phyloP scores from a whole-genome alignment of 2,329 filamentous ascomycete genomes.

The Microsporum audouinii region DNA sequence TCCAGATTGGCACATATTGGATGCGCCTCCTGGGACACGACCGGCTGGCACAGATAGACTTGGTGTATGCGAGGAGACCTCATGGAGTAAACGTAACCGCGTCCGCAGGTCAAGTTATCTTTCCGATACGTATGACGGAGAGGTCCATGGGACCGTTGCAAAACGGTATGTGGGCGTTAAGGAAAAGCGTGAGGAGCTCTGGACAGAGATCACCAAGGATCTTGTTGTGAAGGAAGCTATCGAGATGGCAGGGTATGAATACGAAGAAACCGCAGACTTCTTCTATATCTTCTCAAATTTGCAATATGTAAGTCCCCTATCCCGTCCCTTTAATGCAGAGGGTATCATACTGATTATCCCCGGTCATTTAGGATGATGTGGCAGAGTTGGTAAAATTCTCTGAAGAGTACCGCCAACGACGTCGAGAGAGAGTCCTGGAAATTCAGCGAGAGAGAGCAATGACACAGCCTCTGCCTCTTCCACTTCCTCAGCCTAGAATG shows the following conservation, averaged over 20 bases:
- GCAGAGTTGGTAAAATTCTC: constrained; percentile 70
- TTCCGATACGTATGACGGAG: constrained; percentile 48
- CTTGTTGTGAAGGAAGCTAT: constrained; percentile 79
- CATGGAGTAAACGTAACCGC: constrained; percentile 69
- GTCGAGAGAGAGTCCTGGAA: constrained; percentile 47
- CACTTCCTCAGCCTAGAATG: constrained; percentile 2
- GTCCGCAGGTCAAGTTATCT: constrained; percentile 63
- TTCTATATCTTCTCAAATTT: constrained; percentile 92
- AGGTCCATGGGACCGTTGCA: constrained; percentile 28
- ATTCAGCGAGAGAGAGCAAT: constrained; percentile 39
- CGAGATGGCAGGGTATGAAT: constrained; percentile 71
- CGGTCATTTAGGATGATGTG: constrained; percentile 61
- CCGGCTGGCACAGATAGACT: constrained; percentile 70
- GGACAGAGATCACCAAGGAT: constrained; percentile 96
- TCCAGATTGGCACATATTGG: constrained; percentile 68
- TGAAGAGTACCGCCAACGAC: constrained; percentile 63
- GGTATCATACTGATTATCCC: not conserved
- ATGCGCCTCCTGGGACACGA: constrained; percentile 73
- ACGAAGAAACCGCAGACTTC: constrained; percentile 77
- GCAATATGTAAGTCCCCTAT: constrained; percentile 56
- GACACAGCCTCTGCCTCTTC: constrained; percentile 9
- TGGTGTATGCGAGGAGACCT: constrained; percentile 63
- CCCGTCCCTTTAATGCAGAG: not conserved
- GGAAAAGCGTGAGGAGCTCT: constrained; percentile 52
- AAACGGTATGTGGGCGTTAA: constrained; percentile 35